These are phyloP conservation scores for Collybia mongolica DNA, from an alignment of 768 basidiomycete genomes.

Conservation along the genomic window DNA sequence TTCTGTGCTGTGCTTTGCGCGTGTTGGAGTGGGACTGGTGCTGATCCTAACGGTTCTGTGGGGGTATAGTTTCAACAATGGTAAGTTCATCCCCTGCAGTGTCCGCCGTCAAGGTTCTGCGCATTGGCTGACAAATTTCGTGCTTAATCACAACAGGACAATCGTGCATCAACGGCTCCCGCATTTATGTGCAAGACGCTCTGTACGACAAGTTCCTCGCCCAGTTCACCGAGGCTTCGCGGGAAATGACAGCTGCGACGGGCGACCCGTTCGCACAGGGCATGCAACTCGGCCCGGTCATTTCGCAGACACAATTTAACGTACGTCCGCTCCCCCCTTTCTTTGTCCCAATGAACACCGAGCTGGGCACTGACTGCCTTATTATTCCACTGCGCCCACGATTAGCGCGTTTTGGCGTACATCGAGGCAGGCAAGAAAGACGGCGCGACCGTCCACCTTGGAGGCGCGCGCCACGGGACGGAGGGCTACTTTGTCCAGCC, in stretches of 20 bases:
- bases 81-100: neutral
- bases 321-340: constrained; percentile 26
- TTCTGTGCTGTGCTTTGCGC: too few species aligned
- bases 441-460: constrained; percentile 58
- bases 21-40: too few species aligned
- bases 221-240: constrained; percentile 47
- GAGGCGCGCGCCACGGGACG: constrained; percentile 48
- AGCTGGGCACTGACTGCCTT: neutral
- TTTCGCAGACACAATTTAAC: constrained; percentile 58
- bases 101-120: neutral
- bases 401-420: constrained; percentile 60
- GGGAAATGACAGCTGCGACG: constrained; percentile 41
- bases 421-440: constrained; percentile 64
- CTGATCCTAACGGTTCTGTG: too few species aligned
- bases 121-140: neutral
- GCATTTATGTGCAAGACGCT: neutral
- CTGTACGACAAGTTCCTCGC: neutral
- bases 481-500: constrained; percentile 54
- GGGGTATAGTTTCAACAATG: neutral
- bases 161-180: neutral
- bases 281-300: constrained; percentile 61
- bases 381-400: neutral
- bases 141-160: neutral
- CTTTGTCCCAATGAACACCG: neutral
- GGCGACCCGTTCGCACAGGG: constrained; percentile 55